A percentile compares a stretch with the other conserved stretches of the same genome.
Conservation (phyloP, 139 green algal genomes). For the Choricystis sp. region DNA sequence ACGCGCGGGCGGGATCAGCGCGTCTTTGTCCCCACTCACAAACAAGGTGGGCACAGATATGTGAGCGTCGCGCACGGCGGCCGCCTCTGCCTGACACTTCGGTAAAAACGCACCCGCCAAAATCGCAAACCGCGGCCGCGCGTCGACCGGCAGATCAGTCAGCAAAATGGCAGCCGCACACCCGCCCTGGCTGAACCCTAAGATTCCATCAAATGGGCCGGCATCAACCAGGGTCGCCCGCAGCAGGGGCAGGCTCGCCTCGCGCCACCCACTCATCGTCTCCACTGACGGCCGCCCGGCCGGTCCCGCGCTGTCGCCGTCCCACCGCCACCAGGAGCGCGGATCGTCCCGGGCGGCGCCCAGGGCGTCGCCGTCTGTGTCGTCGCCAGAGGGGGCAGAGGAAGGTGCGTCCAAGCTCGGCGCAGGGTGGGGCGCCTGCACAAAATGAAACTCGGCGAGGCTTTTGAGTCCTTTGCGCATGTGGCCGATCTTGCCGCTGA, state of each 20-base stretch:
- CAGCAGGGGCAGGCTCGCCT: background rate
- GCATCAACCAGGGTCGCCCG: background rate
- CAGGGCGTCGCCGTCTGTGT: too few relatives aligned
- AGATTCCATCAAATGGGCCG: background rate
- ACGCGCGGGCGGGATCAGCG: background rate
- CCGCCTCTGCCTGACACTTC: background rate
- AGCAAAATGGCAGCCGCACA: background rate
- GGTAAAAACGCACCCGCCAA: background rate
- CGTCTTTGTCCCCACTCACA: background rate
- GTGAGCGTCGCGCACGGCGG: too few relatives aligned
- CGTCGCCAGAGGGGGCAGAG: too few relatives aligned
- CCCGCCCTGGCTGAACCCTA: background rate
- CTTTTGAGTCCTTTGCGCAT: background rate
- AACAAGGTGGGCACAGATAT: background rate
- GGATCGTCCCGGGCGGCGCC: background rate
- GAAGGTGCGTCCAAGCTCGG: too few relatives aligned
- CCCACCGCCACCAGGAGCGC: background rate
- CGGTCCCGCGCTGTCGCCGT: background rate
- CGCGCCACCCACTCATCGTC: background rate
- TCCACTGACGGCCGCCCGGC: background rate
- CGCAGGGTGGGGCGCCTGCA: background rate
- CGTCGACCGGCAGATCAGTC: background rate
- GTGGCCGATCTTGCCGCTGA: background rate
- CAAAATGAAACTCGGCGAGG: background rate
- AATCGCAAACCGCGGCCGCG: background rate